Conservation (phyloP, 2,329 filamentous ascomycete species). For the Setomelanomma holmii region DNA sequence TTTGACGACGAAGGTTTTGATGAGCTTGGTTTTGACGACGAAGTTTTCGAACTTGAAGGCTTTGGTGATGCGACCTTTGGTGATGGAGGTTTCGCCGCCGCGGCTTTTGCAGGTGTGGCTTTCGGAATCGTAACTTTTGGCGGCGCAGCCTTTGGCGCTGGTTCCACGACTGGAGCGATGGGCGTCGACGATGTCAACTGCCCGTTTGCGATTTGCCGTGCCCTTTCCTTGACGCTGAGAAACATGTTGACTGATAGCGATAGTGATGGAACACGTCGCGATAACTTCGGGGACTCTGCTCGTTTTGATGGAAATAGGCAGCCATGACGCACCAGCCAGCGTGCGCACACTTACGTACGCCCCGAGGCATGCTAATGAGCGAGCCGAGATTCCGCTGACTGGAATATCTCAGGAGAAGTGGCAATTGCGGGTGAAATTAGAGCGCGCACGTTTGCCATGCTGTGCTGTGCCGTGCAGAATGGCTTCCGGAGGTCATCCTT, state of each 20-base stretch:
- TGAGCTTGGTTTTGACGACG: conserved; percentile 2
- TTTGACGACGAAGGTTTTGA: conserved; percentile 6
- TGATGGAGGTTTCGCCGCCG: conserved; percentile 4
- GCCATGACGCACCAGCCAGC: conserved; percentile 22
- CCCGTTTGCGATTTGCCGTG: conserved; percentile 9
- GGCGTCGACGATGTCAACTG: conserved; percentile 6
- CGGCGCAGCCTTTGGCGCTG: conserved; percentile 9
- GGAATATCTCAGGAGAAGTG: conserved; percentile 14
- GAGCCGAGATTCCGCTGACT: conserved; percentile 24
- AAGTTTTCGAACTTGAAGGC: conserved; percentile 3
- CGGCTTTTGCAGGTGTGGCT: conserved; percentile 6
- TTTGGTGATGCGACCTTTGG: conserved; percentile 12
- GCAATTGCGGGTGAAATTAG: conserved; percentile 8
- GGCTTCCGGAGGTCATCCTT: neutral
- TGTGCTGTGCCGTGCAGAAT: conserved; percentile 5
- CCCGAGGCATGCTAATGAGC: conserved; percentile 17
- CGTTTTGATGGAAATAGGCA: conserved; percentile 10
- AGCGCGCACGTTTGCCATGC: conserved; percentile 6
- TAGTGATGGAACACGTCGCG: conserved; percentile 9
- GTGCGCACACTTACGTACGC: conserved; percentile 18
- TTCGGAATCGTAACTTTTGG: conserved; percentile 12
- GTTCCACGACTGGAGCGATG: neutral
- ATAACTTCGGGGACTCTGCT: conserved; percentile 2
- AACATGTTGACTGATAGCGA: conserved; percentile 20
- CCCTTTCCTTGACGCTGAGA: conserved; percentile 29